Evolutionary conservation across 2,329 filamentous ascomycete species (phyloP).

Genomic region (Corinectria fuckeliana): DNA sequence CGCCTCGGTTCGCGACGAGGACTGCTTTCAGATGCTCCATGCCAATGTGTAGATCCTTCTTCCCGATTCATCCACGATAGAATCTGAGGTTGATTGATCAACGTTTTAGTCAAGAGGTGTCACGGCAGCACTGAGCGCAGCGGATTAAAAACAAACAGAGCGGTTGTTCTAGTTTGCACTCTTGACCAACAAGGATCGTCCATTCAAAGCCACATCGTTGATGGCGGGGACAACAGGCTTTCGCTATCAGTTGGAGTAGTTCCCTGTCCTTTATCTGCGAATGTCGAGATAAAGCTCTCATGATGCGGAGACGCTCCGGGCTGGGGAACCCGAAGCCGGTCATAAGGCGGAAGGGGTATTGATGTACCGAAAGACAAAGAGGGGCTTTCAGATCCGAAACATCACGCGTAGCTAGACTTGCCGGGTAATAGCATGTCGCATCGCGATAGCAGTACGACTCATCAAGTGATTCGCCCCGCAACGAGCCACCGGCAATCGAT

Average conservation of each 20-base stretch:
- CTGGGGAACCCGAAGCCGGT: slow-evolving; percentile 4
- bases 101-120: not conserved
- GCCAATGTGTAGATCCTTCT: not conserved
- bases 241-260: not conserved
- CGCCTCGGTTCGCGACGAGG: slow-evolving; percentile 65
- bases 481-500: not conserved
- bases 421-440: not conserved
- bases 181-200: not conserved
- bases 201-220: not conserved
- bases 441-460: not conserved
- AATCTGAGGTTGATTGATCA: not conserved
- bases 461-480: not conserved
- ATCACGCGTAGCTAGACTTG: not conserved
- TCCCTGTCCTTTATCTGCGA: slow-evolving; percentile 4
- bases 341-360: too few species aligned
- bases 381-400: not conserved
- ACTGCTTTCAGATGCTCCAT: slow-evolving; percentile 38
- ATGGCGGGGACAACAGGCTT: slow-evolving; percentile 2
- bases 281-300: slow-evolving; percentile 5
- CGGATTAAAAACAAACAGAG: not conserved
- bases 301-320: slow-evolving; percentile 3
- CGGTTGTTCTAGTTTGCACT: not conserved
- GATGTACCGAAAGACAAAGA: too few species aligned
- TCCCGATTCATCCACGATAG: not conserved
- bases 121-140: not conserved